phyloP scores from a whole-genome alignment of 1,139 yeast genomes.

The Kazachstania sp. region DNA sequence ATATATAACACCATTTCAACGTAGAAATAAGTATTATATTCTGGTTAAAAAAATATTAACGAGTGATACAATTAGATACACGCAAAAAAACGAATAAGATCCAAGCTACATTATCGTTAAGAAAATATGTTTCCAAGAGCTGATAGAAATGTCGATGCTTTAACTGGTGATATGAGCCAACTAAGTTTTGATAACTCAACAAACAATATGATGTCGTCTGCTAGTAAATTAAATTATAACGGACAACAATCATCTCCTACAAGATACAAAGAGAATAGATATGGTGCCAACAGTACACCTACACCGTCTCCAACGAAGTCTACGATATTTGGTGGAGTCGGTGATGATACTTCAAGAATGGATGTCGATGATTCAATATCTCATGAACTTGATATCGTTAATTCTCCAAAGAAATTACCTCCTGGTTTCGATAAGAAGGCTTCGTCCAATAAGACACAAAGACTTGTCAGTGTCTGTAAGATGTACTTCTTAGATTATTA shows the following conservation, averaged over 20 bases:
- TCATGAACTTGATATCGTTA: constrained; percentile 19
- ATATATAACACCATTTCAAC: no score
- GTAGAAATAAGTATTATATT: no score
- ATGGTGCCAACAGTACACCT: constrained; percentile 6
- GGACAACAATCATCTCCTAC: constrained; percentile 13
- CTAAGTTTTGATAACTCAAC: constrained; percentile 21
- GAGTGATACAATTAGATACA: neutral
- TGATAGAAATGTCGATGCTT: constrained; percentile 27
- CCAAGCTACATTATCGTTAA: no score
- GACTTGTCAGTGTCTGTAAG: constrained; percentile 75
- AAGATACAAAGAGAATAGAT: constrained; percentile 12
- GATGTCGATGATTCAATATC: constrained; percentile 26
- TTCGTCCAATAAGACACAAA: constrained; percentile 66
- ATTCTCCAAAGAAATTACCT: constrained; percentile 36
- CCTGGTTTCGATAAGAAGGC: constrained; percentile 52
- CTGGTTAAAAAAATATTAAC: no score
- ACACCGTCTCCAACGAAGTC: constrained; percentile 8
- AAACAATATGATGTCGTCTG: constrained; percentile 6
- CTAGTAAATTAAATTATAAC: constrained; percentile 3
- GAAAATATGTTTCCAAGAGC: constrained; percentile 19
- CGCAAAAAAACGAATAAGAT: neutral
- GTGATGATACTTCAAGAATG: constrained; percentile 19
- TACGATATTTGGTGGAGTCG: constrained; percentile 8
- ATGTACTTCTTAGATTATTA: constrained; percentile 87
- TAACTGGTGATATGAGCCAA: constrained; percentile 30